These are phyloP conservation scores for Trypanosoma cruzi DNA, from an alignment of 208 protist genomes.

Conservation along the genomic window DNA sequence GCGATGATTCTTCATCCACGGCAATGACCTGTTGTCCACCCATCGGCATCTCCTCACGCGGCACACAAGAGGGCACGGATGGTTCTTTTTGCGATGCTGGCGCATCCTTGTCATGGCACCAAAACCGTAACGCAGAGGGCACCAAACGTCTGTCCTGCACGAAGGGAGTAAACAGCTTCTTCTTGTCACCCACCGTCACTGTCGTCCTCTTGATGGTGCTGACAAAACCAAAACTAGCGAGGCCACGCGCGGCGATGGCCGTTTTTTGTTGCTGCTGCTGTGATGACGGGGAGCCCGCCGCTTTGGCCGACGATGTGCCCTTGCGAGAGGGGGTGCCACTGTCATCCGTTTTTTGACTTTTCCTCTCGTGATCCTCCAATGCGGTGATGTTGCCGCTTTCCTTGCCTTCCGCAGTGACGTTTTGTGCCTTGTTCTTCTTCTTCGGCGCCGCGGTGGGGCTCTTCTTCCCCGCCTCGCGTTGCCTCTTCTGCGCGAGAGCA, in stretches of 20 bases:
- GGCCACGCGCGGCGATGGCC: constrained; percentile 24
- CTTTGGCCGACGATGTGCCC: not conserved
- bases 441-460: too few relatives aligned
- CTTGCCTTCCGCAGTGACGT: too few relatives aligned
- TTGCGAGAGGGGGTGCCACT: not conserved
- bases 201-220: constrained; percentile 29
- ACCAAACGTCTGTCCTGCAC: constrained; percentile 80
- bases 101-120: constrained; percentile 31
- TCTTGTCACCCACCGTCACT: constrained; percentile 31
- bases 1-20: constrained; percentile 19
- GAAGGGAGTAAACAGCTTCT: constrained; percentile 73
- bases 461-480: too few relatives aligned
- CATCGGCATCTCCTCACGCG: not conserved
- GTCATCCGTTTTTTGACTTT: not conserved
- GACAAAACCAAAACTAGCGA: constrained; percentile 69
- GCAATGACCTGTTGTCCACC: not conserved
- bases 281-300: not conserved
- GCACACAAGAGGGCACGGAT: not conserved
- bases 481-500: constrained; percentile 13
- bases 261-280: not conserved
- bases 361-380: constrained; percentile 1
- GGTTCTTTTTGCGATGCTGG: not conserved
- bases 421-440: not conserved
- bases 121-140: constrained; percentile 64
- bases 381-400: too few relatives aligned